Evolutionary conservation across 2,329 filamentous ascomycete genomes (phyloP), one percentile per base, ranked within the genome.

Genomic region (Grosmannia clavigera): DNA sequence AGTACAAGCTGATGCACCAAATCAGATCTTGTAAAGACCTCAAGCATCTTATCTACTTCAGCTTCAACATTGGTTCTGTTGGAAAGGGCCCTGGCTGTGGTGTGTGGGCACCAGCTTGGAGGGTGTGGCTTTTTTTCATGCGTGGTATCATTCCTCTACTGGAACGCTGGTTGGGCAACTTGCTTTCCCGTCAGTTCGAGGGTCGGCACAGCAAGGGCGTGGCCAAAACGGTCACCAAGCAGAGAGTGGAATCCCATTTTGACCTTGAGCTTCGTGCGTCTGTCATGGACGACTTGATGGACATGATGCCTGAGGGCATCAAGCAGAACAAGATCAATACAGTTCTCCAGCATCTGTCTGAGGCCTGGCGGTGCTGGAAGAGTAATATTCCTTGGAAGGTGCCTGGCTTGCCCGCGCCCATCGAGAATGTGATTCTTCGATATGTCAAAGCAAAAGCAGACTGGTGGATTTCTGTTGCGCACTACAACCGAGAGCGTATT

Each of bases 341-440:
- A 1, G 92, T 99, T 53, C 78, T 99, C 59, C 94, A 97, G 70
- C 95, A 99, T 80, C 76, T 99, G 51, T 97, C 92, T 0, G 94
- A 99, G 76, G 94, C 94, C 16, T 99, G 94, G 94, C 84, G 94
- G 76, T 99, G 94, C 77, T 99, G 94, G 94, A 99, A 99, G 85
- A 96, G 92, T 75, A 99, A 99, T 70, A 99, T 99, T 66, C 94
- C 94, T 0, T 99, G 94, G 94, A 99, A 99, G 77, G 94, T 99
- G 3, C 94, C 94, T 58, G 95, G 94, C 46, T 75, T 99, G 62
- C 94, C 94, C 50, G 95, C 95, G 16, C 92, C 94, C 0, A 97
- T 99, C 64, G 94, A 99, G 75, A 99, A 97, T 70, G 96, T 99
- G 67, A 99, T 99, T 68, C 79, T 99, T 63, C 88, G 94, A 68